Evolutionary conservation across 495 filamentous ascomycete genomes (phyloP).

Genomic region (Talaromyces nanjingensis): DNA sequence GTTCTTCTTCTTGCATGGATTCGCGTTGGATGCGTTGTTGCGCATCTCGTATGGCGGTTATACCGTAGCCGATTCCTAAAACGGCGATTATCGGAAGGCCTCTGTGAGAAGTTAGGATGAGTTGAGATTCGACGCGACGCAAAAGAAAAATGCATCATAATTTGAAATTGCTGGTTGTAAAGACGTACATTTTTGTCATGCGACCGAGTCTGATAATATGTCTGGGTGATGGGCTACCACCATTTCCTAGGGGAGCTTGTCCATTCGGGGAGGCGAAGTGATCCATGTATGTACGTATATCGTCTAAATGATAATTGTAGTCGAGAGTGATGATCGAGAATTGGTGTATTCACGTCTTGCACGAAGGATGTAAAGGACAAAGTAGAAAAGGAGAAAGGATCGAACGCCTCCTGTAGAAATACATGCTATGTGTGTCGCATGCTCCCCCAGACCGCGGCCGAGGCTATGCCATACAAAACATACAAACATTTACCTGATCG

Average conservation of each 20-base stretch:
- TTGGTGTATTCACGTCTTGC: background rate
- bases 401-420: background rate
- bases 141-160: background rate
- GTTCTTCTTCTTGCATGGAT: constrained; percentile 24
- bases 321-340: background rate
- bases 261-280: constrained; percentile 6
- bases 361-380: background rate
- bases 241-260: background rate
- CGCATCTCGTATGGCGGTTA: background rate
- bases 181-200: constrained; percentile 9
- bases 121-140: no score
- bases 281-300: constrained; percentile 1
- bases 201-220: constrained; percentile 7
- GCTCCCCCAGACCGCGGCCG: background rate
- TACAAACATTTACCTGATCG: background rate
- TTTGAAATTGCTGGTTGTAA: no score
- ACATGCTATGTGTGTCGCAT: background rate
- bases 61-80: constrained; percentile 8
- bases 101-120: background rate
- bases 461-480: background rate
- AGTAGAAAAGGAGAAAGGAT: background rate
- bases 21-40: constrained; percentile 5
- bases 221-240: background rate
- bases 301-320: background rate
- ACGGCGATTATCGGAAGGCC: constrained; percentile 8